These are phyloP conservation scores for Mucor circinelloides DNA, from an alignment of 371 early-diverging fungal genomes.

Conservation along the genomic window DNA sequence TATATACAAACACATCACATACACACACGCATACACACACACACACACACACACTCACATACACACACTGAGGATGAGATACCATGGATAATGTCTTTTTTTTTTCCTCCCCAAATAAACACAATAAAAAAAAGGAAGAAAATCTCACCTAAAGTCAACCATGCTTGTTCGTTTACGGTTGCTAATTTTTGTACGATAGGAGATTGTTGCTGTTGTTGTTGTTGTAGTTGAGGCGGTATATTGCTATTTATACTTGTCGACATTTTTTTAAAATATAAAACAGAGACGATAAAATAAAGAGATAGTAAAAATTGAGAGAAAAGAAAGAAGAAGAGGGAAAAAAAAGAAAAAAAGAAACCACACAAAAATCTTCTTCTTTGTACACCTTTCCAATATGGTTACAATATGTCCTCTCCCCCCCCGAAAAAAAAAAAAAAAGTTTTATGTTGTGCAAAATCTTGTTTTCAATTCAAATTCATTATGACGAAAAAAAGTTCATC, in stretches of 20 bases:
- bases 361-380: constrained; percentile 5
- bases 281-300: constrained; percentile 14
- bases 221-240: neutral
- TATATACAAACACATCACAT: constrained; percentile 4
- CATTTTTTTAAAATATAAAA: constrained; percentile 1
- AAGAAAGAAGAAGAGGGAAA: constrained; percentile 10
- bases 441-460: neutral
- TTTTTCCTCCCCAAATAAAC: neutral
- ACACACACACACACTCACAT: neutral
- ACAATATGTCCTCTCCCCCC: neutral
- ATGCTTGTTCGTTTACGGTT: constrained; percentile 74
- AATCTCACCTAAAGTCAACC: constrained; percentile 72
- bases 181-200: constrained; percentile 63
- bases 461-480: neutral
- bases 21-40: neutral
- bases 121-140: constrained; percentile 7
- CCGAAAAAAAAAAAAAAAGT: neutral
- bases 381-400: neutral
- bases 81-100: constrained; percentile 1
- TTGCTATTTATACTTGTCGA: neutral
- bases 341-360: constrained; percentile 14
- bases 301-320: constrained; percentile 6
- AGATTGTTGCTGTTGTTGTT: constrained; percentile 11
- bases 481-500: neutral
- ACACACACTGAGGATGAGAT: neutral